Percentiles rank a stretch among this genome's conserved stretches.
phyloP scores from a whole-genome alignment of 2,329 filamentous ascomycete genomes.

The Alternaria rosae region DNA sequence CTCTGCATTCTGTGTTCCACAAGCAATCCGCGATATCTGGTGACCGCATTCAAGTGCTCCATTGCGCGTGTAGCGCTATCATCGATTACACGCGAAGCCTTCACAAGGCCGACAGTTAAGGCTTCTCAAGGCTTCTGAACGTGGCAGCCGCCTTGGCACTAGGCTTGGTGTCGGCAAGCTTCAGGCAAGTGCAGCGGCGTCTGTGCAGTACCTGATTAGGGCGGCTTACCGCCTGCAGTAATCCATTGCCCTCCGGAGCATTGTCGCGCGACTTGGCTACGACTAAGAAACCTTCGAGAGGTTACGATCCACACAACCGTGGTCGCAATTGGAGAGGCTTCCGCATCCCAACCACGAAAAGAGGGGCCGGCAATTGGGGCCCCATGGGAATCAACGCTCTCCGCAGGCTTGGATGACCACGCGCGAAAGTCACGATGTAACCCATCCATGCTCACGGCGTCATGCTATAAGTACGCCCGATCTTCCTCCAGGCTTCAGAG shows the following conservation, averaged over 20 bases:
- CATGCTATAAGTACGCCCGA: not conserved
- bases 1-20: not conserved
- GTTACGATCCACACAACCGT: not conserved
- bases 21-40: not conserved
- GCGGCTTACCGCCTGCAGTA: not conserved
- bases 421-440: conserved; percentile 1
- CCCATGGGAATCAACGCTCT: not conserved
- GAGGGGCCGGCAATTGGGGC: not conserved
- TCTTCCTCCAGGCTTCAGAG: not conserved
- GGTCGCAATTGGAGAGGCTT: not conserved
- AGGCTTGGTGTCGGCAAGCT: conserved; percentile 1
- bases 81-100: not conserved
- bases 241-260: not conserved
- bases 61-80: not conserved
- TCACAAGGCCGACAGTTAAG: not conserved
- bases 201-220: not conserved
- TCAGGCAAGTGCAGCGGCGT: not conserved
- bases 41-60: not conserved
- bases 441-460: not conserved
- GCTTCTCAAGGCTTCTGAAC: not conserved
- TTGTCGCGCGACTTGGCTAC: not conserved
- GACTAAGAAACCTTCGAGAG: not conserved
- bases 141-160: not conserved
- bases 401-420: not conserved
- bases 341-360: not conserved